Evolutionary conservation across 1,139 yeast species (phyloP).

Genomic region (Candida sanyaensis): DNA sequence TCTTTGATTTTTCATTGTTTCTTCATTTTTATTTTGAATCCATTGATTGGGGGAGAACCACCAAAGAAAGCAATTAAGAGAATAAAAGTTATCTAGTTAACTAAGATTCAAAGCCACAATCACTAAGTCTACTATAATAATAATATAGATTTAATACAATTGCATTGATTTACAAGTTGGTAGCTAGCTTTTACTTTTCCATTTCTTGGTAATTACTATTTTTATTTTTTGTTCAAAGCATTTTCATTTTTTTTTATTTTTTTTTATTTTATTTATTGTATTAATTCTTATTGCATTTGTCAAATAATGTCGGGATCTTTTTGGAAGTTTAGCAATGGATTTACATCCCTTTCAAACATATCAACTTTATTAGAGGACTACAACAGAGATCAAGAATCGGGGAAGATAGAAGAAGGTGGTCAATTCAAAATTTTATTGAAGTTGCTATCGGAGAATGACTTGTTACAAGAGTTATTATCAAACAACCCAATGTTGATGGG

Average conservation of each 20-base stretch:
- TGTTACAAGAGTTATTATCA: slow-evolving; percentile 79
- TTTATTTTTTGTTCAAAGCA: neutral
- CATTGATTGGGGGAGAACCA: too few species aligned
- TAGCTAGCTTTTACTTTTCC: neutral
- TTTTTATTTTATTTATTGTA: neutral
- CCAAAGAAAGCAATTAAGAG: too few species aligned
- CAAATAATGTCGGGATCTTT: slow-evolving; percentile 71
- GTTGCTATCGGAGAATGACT: slow-evolving; percentile 81
- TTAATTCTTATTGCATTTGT: slow-evolving; percentile 3
- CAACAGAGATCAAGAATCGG: slow-evolving; percentile 29
- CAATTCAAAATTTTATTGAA: slow-evolving; percentile 52
- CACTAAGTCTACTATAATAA: too few species aligned
- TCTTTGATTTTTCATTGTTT: too few species aligned
- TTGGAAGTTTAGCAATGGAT: slow-evolving; percentile 91
- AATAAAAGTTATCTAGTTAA: too few species aligned
- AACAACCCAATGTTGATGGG: slow-evolving; percentile 83
- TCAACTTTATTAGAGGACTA: slow-evolving; percentile 69
- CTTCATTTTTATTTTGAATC: too few species aligned
- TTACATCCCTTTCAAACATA: slow-evolving; percentile 73
- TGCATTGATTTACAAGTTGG: neutral
- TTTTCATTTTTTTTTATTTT: neutral
- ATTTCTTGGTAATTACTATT: neutral
- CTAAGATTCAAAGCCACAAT: too few species aligned
- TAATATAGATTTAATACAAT: neutral
- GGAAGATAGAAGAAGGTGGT: slow-evolving; percentile 14